Evolutionary conservation across 805 yeast genomes (phyloP).

Genomic region (Barnettozyma wickerhamii): DNA sequence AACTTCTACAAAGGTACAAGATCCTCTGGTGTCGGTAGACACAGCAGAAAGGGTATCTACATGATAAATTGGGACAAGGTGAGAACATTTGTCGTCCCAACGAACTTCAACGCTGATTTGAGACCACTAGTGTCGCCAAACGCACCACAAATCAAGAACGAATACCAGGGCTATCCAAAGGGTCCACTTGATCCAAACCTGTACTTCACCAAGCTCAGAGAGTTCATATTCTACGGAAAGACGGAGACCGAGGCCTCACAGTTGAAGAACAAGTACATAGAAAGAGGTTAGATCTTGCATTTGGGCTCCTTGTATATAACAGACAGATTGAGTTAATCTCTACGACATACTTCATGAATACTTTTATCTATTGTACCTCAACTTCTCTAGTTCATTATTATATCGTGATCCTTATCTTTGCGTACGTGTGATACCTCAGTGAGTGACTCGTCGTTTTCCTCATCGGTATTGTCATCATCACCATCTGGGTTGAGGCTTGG

Average conservation of each 20-base stretch:
- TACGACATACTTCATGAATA: no score
- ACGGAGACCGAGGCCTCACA: slow-evolving; percentile 34
- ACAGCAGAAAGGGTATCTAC: slow-evolving; percentile 71
- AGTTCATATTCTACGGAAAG: slow-evolving; percentile 71
- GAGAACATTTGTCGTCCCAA: slow-evolving; percentile 85
- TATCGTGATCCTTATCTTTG: slow-evolving; percentile 21
- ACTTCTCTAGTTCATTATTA: slow-evolving; percentile 17
- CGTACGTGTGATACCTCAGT: slow-evolving; percentile 10
- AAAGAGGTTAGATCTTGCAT: slow-evolving; percentile 33
- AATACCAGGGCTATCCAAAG: slow-evolving; percentile 61
- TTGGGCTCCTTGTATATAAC: no score
- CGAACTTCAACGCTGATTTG: slow-evolving; percentile 38
- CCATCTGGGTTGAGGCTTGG: slow-evolving; percentile 8
- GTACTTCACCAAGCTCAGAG: slow-evolving; percentile 66
- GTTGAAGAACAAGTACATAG: slow-evolving; percentile 22
- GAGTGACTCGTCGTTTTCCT: slow-evolving; percentile 2
- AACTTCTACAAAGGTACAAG: slow-evolving; percentile 95
- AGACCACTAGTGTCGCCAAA: slow-evolving; percentile 77
- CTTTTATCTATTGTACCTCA: no score
- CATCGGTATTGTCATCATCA: slow-evolving; percentile 14
- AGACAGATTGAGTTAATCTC: no score
- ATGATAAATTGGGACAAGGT: slow-evolving; percentile 80
- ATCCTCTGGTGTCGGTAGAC: slow-evolving; percentile 86
- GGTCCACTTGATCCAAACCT: slow-evolving; percentile 73
- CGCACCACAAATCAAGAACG: slow-evolving; percentile 65